phyloP scores from a whole-genome alignment of 1,284 basidiomycete species.

The Papiliotrema fonsecae region DNA sequence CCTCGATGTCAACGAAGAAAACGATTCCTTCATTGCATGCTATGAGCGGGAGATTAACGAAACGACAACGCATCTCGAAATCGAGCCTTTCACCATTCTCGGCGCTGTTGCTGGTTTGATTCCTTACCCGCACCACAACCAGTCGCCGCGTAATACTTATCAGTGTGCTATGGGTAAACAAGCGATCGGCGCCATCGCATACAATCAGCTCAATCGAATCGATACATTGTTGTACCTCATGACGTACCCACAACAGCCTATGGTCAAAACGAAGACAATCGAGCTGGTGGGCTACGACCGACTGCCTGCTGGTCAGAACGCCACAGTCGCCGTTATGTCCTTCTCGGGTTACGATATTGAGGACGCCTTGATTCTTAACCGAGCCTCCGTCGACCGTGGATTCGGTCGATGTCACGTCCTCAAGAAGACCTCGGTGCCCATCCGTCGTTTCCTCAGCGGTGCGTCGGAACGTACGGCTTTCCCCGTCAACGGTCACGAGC shows the following conservation, averaged over 20 bases:
- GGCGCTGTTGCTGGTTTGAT: constrained; percentile 98
- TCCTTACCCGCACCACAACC: constrained; percentile 99
- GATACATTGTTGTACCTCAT: constrained; percentile 98
- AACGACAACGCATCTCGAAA: constrained; percentile 90
- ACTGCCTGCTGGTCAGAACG: constrained; percentile 96
- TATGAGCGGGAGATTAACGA: constrained; percentile 84
- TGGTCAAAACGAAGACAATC: constrained; percentile 99
- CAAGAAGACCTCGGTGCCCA: constrained; percentile 88
- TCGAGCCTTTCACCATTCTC: constrained; percentile 96
- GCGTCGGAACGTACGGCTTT: constrained; percentile 79
- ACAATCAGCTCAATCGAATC: constrained; percentile 96
- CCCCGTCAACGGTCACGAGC: constrained; percentile 69
- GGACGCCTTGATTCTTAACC: constrained; percentile 92
- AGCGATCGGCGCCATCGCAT: constrained; percentile 98
- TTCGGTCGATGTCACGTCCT: constrained; percentile 97
- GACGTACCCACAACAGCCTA: constrained; percentile 98
- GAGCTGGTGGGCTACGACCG: constrained; percentile 95
- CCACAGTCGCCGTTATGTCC: constrained; percentile 97
- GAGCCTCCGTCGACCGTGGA: constrained; percentile 92
- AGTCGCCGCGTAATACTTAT: constrained; percentile 97
- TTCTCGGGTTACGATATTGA: constrained; percentile 99
- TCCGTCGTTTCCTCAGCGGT: constrained; percentile 95
- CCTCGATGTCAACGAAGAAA: constrained; percentile 98
- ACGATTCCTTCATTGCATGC: constrained; percentile 93
- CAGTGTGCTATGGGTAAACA: constrained; percentile 99